Evolutionary conservation across 495 filamentous ascomycete genomes (phyloP).

Genomic region (Aspergillus ellipticus): DNA sequence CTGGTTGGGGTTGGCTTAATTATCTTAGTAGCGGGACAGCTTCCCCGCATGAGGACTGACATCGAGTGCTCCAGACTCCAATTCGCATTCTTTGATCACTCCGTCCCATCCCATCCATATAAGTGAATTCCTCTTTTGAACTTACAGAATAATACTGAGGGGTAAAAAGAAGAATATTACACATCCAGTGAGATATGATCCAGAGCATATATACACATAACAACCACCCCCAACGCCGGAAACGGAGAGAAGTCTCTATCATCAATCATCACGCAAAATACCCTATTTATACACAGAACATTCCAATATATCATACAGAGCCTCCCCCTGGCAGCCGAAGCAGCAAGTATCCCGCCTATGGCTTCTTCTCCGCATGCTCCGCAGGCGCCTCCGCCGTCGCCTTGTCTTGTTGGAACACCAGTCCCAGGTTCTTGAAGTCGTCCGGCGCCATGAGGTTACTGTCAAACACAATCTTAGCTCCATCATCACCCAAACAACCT

Average conservation of each 20-base stretch:
- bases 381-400: background rate
- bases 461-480: background rate
- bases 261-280: background rate
- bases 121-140: background rate
- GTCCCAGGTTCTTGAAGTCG: conserved; percentile 88
- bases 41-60: background rate
- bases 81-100: too few species aligned
- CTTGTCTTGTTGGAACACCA: conserved; percentile 52
- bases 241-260: background rate
- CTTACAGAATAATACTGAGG: background rate
- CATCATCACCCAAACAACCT: too few species aligned
- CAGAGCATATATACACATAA: background rate
- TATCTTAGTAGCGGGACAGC: background rate
- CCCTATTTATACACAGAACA: background rate
- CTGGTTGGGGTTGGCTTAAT: background rate
- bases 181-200: background rate
- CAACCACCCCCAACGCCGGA: background rate
- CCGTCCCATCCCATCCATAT: background rate
- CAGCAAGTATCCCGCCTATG: conserved; percentile 4
- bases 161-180: background rate
- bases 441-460: conserved; percentile 96
- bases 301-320: conserved; percentile 1
- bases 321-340: background rate
- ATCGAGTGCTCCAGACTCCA: background rate
- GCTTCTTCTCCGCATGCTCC: conserved; percentile 1